Conservation (phyloP, 768 basidiomycete species). For the Trametes villosa region DNA sequence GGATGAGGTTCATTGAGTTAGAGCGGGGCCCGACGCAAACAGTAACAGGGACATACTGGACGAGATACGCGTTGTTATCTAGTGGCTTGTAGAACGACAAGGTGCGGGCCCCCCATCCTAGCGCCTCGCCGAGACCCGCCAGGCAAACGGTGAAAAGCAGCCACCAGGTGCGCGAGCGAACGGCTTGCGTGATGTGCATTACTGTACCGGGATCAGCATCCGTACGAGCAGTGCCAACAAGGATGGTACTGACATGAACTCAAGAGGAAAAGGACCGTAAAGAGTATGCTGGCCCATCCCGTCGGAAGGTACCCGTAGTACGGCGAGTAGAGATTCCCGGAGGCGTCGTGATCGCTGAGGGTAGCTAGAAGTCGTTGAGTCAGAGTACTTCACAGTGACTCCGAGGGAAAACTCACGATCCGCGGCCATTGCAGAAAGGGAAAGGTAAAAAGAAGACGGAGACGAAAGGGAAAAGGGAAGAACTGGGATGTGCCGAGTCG, state of each 20-base stretch:
- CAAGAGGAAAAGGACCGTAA: not conserved
- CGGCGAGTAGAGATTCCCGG: conserved; percentile 1
- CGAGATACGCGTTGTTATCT: conserved; percentile 39
- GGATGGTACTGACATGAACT: not conserved
- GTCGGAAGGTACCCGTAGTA: conserved; percentile 1
- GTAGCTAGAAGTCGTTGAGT: not conserved
- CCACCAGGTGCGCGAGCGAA: conserved; percentile 39
- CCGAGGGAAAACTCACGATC: not conserved
- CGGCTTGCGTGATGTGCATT: conserved; percentile 34
- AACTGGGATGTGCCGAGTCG: too few species aligned
- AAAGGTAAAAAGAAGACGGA: too few species aligned
- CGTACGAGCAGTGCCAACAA: not conserved
- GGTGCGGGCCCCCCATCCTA: conserved; percentile 42
- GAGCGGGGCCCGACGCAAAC: too few species aligned
- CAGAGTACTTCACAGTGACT: not conserved
- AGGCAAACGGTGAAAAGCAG: conserved; percentile 38
- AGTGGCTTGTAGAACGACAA: conserved; percentile 37
- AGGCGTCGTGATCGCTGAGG: conserved; percentile 3
- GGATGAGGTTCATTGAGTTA: conserved; percentile 6
- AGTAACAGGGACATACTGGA: conserved; percentile 37
- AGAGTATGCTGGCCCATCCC: not conserved
- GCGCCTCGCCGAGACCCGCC: conserved; percentile 37
- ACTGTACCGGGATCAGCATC: conserved; percentile 16
- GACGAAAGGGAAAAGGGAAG: too few species aligned
- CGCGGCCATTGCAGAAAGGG: not conserved